These are phyloP conservation scores for Phytophthora melonis DNA, from an alignment of 352 stramenopile genomes.

Conservation along the genomic window DNA sequence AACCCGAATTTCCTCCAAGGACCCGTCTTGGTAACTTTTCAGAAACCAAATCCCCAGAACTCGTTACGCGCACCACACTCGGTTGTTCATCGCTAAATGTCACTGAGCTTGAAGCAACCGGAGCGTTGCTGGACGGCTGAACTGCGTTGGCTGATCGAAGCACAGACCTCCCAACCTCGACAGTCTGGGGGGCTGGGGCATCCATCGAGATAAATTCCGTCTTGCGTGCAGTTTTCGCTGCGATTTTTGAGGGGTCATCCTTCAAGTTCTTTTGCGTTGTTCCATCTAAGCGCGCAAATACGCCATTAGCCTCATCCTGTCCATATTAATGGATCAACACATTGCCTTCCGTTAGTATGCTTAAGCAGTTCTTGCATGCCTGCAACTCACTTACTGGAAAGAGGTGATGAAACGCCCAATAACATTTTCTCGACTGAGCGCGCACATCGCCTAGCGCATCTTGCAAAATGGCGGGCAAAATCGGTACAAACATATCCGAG, in stretches of 20 bases:
- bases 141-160: conserved; percentile 20
- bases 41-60: conserved; percentile 21
- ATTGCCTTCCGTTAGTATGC: conserved; percentile 10
- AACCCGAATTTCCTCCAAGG: conserved; percentile 23
- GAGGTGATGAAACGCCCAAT: conserved; percentile 76
- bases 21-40: conserved; percentile 40
- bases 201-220: conserved; percentile 21
- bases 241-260: conserved; percentile 51
- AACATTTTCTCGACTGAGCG: conserved; percentile 79
- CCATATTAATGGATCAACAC: conserved; percentile 1
- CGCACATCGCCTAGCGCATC: conserved; percentile 83
- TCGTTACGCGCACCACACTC: not conserved
- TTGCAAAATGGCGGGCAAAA: conserved; percentile 68
- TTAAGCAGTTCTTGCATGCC: not conserved
- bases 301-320: conserved; percentile 58
- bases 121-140: conserved; percentile 23
- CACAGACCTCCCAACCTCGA: conserved; percentile 14
- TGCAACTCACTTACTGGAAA: conserved; percentile 56
- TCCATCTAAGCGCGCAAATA: conserved; percentile 69
- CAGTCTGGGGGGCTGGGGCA: conserved; percentile 10
- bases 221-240: conserved; percentile 24
- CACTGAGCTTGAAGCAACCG: conserved; percentile 22
- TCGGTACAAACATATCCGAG: conserved; percentile 61
- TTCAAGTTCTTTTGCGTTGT: conserved; percentile 72
- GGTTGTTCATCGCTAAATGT: conserved; percentile 24